Percentiles rank a stretch among this genome's conserved stretches.
Evolutionary conservation across 148 eudicot species (phyloP).

Genomic region (Persicaria maculosa): DNA sequence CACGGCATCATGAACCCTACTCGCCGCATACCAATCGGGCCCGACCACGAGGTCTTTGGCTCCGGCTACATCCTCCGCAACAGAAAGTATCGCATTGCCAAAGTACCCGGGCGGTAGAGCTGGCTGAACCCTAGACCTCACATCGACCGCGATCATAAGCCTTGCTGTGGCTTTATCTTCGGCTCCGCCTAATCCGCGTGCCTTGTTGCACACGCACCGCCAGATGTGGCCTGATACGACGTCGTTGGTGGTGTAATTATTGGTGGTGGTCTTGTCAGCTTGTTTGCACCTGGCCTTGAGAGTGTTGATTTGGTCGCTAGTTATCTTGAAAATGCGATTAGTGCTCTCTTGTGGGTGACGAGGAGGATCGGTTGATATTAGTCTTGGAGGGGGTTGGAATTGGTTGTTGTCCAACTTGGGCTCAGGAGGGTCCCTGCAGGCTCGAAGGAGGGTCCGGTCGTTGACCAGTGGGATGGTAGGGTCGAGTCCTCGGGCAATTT

Average conservation of each 20-base stretch:
- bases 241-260: slow-evolving; percentile 8
- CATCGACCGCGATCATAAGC: slow-evolving; percentile 13
- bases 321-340: background rate
- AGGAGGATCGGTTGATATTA: background rate
- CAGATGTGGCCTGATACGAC: slow-evolving; percentile 4
- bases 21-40: slow-evolving; percentile 14
- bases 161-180: slow-evolving; percentile 15
- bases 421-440: slow-evolving; percentile 21
- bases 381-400: slow-evolving; percentile 15
- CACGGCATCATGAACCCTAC: slow-evolving; percentile 16
- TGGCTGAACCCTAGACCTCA: slow-evolving; percentile 15
- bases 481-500: slow-evolving; percentile 19
- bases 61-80: slow-evolving; percentile 12
- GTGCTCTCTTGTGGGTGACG: background rate
- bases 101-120: slow-evolving; percentile 19
- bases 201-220: slow-evolving; percentile 3
- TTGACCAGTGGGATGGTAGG: slow-evolving; percentile 5
- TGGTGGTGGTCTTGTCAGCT: background rate
- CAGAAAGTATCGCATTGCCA: slow-evolving; percentile 17
- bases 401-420: slow-evolving; percentile 23
- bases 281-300: background rate
- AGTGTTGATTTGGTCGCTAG: slow-evolving; percentile 8
- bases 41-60: background rate
- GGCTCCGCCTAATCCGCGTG: background rate
- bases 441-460: slow-evolving; percentile 16